Base-by-base conservation (phyloP, 1,139 yeast genomes). In the Ogataea hybrid region DNA sequence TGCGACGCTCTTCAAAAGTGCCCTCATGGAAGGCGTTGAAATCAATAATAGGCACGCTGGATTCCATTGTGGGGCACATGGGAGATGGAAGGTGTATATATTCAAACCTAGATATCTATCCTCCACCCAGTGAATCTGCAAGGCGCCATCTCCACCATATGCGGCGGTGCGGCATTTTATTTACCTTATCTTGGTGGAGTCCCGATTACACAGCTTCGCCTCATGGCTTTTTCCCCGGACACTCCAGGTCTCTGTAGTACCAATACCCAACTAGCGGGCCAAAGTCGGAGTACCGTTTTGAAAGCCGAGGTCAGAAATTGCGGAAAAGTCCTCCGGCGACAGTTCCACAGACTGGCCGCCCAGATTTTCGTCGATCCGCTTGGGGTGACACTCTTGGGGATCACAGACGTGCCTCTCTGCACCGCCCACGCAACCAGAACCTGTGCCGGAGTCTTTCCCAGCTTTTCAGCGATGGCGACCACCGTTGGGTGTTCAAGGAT, bases 401-500 rank as follows among this genome's bases (percentile, higher is more conserved):
- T 63, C 11, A 68, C 69, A 14, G 67, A 62, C 21, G 68, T 62
- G 22, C 67, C 69, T 50, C 73, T 62, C 56, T 65, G 61, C 6
- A 66, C 51, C 6, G 68, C 69, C 74, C 74, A 69, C 9, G 70
- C 64, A 30, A 69, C 59, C 33, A 68, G 52, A 2, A 69, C 51
- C 21, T 65, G 63, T 35, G 77, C 76, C 9, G 77, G 58, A 20
- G 70, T 53, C 59, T 72, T 78, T 37, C 63, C 59, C 61, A 76
- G 74, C 18, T 65, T 67, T 14, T 59, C 49, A 36, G 88, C 84
- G 52, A 83, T 75, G 23, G 63, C 45, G 42, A 62, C 63, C 48
- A 83, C 67, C 33, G 64, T 61, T 18, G 69, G 71, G 57, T 80
- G 77, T 34, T 74, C 73, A 17, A 50, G 33, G n/a, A 51, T 66